These are phyloP conservation scores for Talaromyces sp. DNA, from an alignment of 2,329 filamentous ascomycete genomes.

Conservation along the genomic window DNA sequence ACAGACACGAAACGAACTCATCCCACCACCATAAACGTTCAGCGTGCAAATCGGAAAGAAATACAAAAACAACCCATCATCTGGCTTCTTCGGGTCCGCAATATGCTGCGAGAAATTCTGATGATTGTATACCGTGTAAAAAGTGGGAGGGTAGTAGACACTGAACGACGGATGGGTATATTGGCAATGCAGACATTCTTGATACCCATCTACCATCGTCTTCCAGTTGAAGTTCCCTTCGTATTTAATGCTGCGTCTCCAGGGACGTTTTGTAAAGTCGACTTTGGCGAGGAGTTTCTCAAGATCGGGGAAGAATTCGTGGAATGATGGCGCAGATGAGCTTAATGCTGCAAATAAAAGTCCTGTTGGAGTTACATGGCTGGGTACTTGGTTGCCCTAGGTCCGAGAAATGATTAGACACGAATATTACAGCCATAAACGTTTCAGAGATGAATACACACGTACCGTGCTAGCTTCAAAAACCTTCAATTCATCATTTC, in stretches of 20 bases:
- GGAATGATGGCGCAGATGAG: conserved; percentile 48
- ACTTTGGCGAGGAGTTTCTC: conserved; percentile 51
- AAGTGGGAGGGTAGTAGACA: conserved; percentile 55
- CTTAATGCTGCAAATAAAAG: conserved; percentile 55
- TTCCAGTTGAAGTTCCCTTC: conserved; percentile 61
- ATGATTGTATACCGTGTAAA: conserved; percentile 56
- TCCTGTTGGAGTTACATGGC: conserved; percentile 51
- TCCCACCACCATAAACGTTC: conserved; percentile 59
- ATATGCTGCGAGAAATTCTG: conserved; percentile 58
- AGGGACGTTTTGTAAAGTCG: conserved; percentile 55
- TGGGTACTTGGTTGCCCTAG: conserved; percentile 35
- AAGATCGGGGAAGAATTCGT: conserved; percentile 55
- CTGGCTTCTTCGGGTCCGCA: conserved; percentile 52
- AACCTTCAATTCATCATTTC: conserved; percentile 42
- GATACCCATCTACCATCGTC: conserved; percentile 59
- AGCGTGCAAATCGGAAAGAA: conserved; percentile 59
- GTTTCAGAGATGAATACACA: neutral
- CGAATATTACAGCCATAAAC: neutral
- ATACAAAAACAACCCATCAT: conserved; percentile 58
- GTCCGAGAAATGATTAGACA: neutral
- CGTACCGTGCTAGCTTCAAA: conserved; percentile 34
- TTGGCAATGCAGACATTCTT: conserved; percentile 60
- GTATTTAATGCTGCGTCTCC: conserved; percentile 56
- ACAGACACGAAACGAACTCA: conserved; percentile 57
- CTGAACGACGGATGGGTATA: conserved; percentile 60